Evolutionary conservation across 306 rosid species (phyloP).

Genomic region (Oxytropis ochrocephala): DNA sequence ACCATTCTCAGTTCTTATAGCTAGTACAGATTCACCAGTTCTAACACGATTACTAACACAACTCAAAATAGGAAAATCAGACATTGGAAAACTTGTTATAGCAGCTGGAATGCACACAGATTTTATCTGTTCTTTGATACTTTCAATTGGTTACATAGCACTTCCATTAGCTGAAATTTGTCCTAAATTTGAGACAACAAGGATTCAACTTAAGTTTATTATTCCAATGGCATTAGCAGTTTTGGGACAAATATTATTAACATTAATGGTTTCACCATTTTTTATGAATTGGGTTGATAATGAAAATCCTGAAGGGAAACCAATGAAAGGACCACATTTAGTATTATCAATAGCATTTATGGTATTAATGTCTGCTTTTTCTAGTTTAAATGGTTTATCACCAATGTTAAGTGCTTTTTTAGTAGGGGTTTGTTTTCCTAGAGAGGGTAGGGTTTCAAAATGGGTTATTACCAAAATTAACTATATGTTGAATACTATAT

Average conservation of each 20-base stretch:
- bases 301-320: slow-evolving; percentile 87
- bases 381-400: slow-evolving; percentile 43
- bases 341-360: slow-evolving; percentile 77
- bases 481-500: slow-evolving; percentile 51
- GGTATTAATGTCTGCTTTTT: slow-evolving; percentile 44
- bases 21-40: slow-evolving; percentile 78
- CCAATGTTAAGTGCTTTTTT: slow-evolving; percentile 73
- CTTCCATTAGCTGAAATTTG: slow-evolving; percentile 33
- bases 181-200: background rate
- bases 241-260: slow-evolving; percentile 32
- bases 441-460: slow-evolving; percentile 76
- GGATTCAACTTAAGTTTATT: background rate
- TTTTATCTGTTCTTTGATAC: slow-evolving; percentile 45
- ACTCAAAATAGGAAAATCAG: slow-evolving; percentile 79
- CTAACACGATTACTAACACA: slow-evolving; percentile 64
- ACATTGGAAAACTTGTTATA: slow-evolving; percentile 81
- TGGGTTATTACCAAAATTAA: slow-evolving; percentile 76
- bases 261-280: slow-evolving; percentile 57
- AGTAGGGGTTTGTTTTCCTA: slow-evolving; percentile 71
- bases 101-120: slow-evolving; percentile 81
- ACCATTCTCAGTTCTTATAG: slow-evolving; percentile 43
- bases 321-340: slow-evolving; percentile 85
- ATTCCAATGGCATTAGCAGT: slow-evolving; percentile 33
- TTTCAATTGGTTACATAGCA: slow-evolving; percentile 46
- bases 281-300: slow-evolving; percentile 80